A percentile compares a stretch with the other conserved stretches of the same genome.
Evolutionary conservation across 495 filamentous ascomycete genomes (phyloP).

Genomic region (Antarctomyces pellizariae): DNA sequence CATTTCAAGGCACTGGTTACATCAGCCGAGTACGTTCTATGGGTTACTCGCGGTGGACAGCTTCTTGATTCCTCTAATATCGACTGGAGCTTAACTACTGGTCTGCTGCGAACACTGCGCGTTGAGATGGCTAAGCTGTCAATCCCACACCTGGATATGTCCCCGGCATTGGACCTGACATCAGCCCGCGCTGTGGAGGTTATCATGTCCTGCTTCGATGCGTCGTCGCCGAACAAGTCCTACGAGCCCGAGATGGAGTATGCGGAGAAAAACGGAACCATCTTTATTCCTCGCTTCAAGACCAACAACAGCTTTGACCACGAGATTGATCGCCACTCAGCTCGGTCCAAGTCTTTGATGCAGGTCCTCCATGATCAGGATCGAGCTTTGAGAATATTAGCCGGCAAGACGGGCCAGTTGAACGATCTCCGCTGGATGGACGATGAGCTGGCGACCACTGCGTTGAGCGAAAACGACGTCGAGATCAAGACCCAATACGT

Average conservation of each 20-base stretch:
- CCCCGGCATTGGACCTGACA: constrained; percentile 1
- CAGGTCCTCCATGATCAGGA: no score
- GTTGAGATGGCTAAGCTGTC: constrained; percentile 6
- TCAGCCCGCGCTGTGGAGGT: neutral
- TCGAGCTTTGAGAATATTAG: constrained; percentile 4
- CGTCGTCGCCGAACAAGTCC: constrained; percentile 3
- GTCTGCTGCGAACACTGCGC: constrained; percentile 4
- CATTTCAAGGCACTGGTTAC: no score
- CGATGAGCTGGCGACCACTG: constrained; percentile 2
- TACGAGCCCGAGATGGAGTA: constrained; percentile 8
- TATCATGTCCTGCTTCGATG: constrained; percentile 7
- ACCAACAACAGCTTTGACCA: no score
- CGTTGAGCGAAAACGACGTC: constrained; percentile 11
- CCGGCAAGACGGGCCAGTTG: constrained; percentile 10
- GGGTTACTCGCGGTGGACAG: constrained; percentile 8
- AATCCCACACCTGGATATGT: constrained; percentile 9
- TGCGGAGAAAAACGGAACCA: constrained; percentile 6
- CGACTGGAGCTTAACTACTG: no score
- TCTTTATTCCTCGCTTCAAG: constrained; percentile 4
- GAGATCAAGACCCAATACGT: constrained; percentile 18
- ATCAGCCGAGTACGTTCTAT: no score
- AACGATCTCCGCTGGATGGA: constrained; percentile 11
- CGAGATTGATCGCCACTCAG: no score
- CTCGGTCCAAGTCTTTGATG: no score
- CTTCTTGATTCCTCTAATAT: no score